A percentile compares a stretch with the other conserved stretches of the same genome.
phyloP scores from a whole-genome alignment of 1,139 yeast species.

The Hyphopichia pseudoburtonii region DNA sequence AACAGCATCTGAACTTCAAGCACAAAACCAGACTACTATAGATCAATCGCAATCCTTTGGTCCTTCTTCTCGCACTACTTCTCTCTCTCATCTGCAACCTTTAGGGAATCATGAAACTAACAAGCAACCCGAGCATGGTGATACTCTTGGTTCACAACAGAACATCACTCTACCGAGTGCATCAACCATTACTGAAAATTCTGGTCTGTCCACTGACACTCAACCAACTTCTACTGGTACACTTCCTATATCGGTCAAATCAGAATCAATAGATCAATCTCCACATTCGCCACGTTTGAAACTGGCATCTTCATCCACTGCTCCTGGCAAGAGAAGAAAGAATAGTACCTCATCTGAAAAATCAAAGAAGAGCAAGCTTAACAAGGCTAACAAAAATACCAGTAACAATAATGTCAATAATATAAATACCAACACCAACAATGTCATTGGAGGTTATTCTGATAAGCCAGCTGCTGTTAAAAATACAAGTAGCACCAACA shows the following conservation, averaged over 20 bases:
- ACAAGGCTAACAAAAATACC: too few relatives aligned
- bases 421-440: background rate
- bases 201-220: background rate
- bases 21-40: too few relatives aligned
- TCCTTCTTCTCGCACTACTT: too few relatives aligned
- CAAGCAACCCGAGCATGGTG: too few relatives aligned
- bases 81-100: too few relatives aligned
- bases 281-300: background rate
- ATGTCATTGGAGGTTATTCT: slow-evolving; percentile 1
- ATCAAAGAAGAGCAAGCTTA: too few relatives aligned
- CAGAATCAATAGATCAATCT: background rate
- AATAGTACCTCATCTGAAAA: slow-evolving; percentile 2
- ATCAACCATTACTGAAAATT: background rate
- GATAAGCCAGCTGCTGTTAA: slow-evolving; percentile 7
- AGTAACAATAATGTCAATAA: too few relatives aligned
- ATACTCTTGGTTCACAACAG: too few relatives aligned
- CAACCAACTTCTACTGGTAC: background rate
- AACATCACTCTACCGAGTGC: too few relatives aligned
- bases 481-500: background rate
- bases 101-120: too few relatives aligned
- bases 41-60: too few relatives aligned
- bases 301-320: background rate
- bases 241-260: background rate
- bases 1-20: background rate
- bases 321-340: slow-evolving; percentile 3